These are phyloP conservation scores for Didymella segeticola DNA, from an alignment of 2,329 filamentous ascomycete genomes.

Conservation along the genomic window DNA sequence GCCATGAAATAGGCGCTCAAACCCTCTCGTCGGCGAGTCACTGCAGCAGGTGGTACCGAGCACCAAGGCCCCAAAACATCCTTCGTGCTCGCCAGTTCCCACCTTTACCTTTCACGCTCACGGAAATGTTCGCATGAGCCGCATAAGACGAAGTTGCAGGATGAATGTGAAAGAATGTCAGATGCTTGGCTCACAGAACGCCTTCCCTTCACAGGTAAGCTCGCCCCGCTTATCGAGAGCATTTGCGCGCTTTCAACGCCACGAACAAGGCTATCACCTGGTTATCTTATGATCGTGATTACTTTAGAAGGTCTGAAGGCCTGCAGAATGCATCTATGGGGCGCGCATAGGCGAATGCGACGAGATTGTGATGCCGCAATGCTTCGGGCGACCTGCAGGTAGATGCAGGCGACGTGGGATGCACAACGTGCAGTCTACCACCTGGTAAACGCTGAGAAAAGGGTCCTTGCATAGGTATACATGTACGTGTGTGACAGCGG, in stretches of 20 bases:
- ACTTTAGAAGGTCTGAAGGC: not conserved
- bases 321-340: not conserved
- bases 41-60: constrained; percentile 10
- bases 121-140: not conserved
- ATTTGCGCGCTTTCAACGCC: constrained; percentile 31
- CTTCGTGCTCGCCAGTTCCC: not conserved
- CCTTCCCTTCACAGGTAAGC: constrained; percentile 22
- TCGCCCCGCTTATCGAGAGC: constrained; percentile 21
- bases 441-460: constrained; percentile 1
- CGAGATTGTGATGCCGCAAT: not conserved
- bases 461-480: not conserved
- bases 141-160: not conserved
- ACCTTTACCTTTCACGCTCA: not conserved
- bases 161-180: not conserved
- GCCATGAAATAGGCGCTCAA: constrained; percentile 12
- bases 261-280: not conserved
- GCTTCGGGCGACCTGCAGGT: constrained; percentile 1
- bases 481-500: not conserved
- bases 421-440: not conserved
- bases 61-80: constrained; percentile 1
- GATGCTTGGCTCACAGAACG: constrained; percentile 9
- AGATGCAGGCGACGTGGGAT: not conserved
- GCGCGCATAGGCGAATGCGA: not conserved
- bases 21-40: constrained; percentile 9
- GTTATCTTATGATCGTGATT: constrained; percentile 7